These are phyloP conservation scores for Noccaea caerulescens DNA, from an alignment of 345 rosid species.

Conservation along the genomic window DNA sequence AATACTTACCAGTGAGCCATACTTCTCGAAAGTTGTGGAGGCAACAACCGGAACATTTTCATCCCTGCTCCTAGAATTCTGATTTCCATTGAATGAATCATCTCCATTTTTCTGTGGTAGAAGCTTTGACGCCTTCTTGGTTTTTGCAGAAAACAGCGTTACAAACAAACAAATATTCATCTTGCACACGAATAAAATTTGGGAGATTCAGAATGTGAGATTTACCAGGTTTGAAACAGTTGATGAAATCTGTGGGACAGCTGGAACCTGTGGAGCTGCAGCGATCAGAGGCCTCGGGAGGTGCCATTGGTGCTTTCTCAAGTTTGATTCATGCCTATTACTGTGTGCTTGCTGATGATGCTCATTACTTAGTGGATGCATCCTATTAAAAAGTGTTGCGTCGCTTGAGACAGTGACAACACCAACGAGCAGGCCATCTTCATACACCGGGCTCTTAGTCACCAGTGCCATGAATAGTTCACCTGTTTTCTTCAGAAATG, in stretches of 20 bases:
- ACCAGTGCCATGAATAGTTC: slow-evolving; percentile 69
- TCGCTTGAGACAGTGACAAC: slow-evolving; percentile 77
- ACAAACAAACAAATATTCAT: slow-evolving; percentile 32
- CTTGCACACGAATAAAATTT: background rate
- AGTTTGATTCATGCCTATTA: slow-evolving; percentile 48
- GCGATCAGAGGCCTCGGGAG: slow-evolving; percentile 59
- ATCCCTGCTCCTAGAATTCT: slow-evolving; percentile 43
- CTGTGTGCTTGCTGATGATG: slow-evolving; percentile 42
- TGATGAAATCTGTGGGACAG: slow-evolving; percentile 59
- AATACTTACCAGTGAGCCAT: slow-evolving; percentile 56
- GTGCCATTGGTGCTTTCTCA: slow-evolving; percentile 64
- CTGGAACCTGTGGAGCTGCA: slow-evolving; percentile 29
- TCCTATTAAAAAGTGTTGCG: slow-evolving; percentile 55
- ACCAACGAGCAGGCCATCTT: slow-evolving; percentile 68
- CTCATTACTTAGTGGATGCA: slow-evolving; percentile 46
- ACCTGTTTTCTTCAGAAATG: slow-evolving; percentile 70
- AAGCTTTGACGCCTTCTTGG: slow-evolving; percentile 64
- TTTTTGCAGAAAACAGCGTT: slow-evolving; percentile 18
- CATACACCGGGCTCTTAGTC: slow-evolving; percentile 70
- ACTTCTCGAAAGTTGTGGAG: slow-evolving; percentile 51
- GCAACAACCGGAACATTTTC: slow-evolving; percentile 43
- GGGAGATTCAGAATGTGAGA: slow-evolving; percentile 6
- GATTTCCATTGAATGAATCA: slow-evolving; percentile 39
- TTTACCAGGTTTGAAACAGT: slow-evolving; percentile 81
- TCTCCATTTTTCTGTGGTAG: slow-evolving; percentile 50